These are phyloP conservation scores for Candida qinlingensis DNA, from an alignment of 805 yeast genomes.

Conservation along the genomic window DNA sequence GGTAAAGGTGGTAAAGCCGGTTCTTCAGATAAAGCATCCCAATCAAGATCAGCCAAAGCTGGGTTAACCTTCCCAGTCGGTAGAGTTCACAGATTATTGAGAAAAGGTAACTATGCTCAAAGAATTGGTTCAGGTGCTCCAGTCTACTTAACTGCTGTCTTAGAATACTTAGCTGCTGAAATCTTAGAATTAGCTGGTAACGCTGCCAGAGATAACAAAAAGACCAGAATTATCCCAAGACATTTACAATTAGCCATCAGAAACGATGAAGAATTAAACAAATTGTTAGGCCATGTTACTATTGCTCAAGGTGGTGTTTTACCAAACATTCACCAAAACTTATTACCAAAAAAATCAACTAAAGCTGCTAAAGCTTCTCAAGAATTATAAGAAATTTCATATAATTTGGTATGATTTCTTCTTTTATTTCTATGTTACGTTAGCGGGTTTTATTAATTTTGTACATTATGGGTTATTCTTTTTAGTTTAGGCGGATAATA, in stretches of 20 bases:
- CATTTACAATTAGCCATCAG: slow-evolving; percentile 95
- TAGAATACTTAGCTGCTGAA: slow-evolving; percentile 97
- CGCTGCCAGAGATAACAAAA: slow-evolving; percentile 93
- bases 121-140: slow-evolving; percentile 99
- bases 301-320: slow-evolving; percentile 98
- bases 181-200: slow-evolving; percentile 97
- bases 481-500: slow-evolving; percentile 18
- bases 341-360: slow-evolving; percentile 74
- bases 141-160: slow-evolving; percentile 92
- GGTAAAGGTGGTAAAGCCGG: slow-evolving; percentile 88
- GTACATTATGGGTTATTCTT: slow-evolving; percentile 20
- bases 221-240: slow-evolving; percentile 96
- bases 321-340: slow-evolving; percentile 76
- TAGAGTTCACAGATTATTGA: slow-evolving; percentile 94
- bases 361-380: slow-evolving; percentile 56
- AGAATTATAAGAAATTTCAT: slow-evolving; percentile 37
- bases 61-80: slow-evolving; percentile 99
- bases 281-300: slow-evolving; percentile 88
- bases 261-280: slow-evolving; percentile 96
- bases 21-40: slow-evolving; percentile 89
- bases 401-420: slow-evolving; percentile 4
- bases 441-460: slow-evolving; percentile 13
- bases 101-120: slow-evolving; percentile 97
- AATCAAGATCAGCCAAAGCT: slow-evolving; percentile 97
- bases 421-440: slow-evolving; percentile 8